These are phyloP conservation scores for Colletotrichum somersetense DNA, from an alignment of 2,329 filamentous ascomycete species.

Conservation along the genomic window DNA sequence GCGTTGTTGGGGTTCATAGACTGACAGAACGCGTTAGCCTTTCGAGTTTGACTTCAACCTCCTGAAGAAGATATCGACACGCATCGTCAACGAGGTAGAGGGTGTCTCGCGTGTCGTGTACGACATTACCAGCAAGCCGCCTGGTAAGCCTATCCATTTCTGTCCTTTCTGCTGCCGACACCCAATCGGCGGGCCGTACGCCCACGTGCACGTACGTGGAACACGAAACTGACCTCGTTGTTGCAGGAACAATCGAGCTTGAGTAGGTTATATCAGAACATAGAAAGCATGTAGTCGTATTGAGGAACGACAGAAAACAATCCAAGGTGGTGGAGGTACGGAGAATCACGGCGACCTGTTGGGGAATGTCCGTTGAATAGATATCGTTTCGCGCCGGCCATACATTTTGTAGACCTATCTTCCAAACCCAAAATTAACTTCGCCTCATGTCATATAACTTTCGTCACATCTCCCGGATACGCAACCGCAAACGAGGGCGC, in stretches of 20 bases:
- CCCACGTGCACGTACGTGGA: neutral
- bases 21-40: conserved; percentile 68
- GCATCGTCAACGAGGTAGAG: conserved; percentile 77
- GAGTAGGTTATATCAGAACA: conserved; percentile 59
- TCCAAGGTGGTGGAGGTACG: neutral
- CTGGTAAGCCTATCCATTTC: conserved; percentile 13
- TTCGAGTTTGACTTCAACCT: conserved; percentile 75
- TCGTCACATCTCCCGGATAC: neutral
- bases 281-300: neutral
- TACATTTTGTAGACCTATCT: neutral
- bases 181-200: neutral
- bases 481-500: too few relatives aligned
- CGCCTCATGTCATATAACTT: neutral
- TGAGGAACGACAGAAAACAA: too few relatives aligned
- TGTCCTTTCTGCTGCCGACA: neutral
- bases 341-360: neutral
- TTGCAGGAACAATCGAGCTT: conserved; percentile 80
- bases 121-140: conserved; percentile 40
- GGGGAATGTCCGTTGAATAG: neutral
- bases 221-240: conserved; percentile 44
- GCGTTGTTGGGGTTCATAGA: neutral
- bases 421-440: neutral
- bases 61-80: conserved; percentile 72
- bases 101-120: conserved; percentile 80
- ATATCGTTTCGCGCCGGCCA: neutral